Percentiles rank a stretch among this genome's conserved stretches.
phyloP scores from a whole-genome alignment of 371 early-diverging fungal species.

The Rhizopus stolonifer region DNA sequence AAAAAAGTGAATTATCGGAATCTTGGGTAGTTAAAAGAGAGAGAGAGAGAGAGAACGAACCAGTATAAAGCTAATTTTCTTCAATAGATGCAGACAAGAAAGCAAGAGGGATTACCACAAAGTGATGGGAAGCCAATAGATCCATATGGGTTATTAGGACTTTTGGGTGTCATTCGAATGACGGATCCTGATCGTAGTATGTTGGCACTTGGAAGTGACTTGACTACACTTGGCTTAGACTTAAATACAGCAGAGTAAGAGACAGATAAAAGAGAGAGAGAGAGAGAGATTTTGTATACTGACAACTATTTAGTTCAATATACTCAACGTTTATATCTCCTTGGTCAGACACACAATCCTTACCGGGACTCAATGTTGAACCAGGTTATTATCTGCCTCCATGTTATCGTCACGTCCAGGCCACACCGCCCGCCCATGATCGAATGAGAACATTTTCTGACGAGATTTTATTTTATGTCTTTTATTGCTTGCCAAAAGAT shows the following conservation, averaged over 20 bases:
- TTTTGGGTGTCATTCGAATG: constrained; percentile 75
- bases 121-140: constrained; percentile 34
- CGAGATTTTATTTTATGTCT: constrained; percentile 94
- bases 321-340: constrained; percentile 84
- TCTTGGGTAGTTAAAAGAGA: constrained; percentile 19
- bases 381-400: constrained; percentile 78
- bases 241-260: constrained; percentile 70
- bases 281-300: neutral
- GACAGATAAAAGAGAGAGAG: constrained; percentile 29
- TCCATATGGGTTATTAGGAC: constrained; percentile 66
- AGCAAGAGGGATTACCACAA: constrained; percentile 17
- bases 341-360: constrained; percentile 68
- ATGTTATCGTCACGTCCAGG: constrained; percentile 64
- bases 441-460: constrained; percentile 75
- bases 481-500: constrained; percentile 90
- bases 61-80: neutral
- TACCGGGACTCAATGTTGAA: constrained; percentile 57
- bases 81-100: constrained; percentile 10
- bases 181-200: constrained; percentile 70
- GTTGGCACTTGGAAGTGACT: constrained; percentile 74
- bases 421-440: constrained; percentile 70
- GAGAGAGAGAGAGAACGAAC: neutral
- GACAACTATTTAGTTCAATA: constrained; percentile 48
- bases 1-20: constrained; percentile 23
- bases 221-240: constrained; percentile 78